Evolutionary conservation across 2,329 filamentous ascomycete species (phyloP).

Genomic region (Thelonectria rubi): DNA sequence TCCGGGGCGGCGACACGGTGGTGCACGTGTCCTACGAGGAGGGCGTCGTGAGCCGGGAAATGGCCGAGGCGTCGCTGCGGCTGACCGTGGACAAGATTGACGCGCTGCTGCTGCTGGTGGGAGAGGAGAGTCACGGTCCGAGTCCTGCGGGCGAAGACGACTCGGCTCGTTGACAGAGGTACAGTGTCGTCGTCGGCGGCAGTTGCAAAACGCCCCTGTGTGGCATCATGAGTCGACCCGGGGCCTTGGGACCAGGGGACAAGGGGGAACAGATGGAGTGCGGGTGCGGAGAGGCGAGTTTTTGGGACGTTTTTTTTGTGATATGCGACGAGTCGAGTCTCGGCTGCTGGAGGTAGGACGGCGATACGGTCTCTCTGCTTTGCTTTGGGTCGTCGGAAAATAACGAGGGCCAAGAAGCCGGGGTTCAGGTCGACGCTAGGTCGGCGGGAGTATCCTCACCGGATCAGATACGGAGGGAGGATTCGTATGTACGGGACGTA

Average conservation of each 20-base stretch:
- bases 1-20: slow-evolving; percentile 20
- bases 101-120: neutral
- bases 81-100: slow-evolving; percentile 25
- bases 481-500: too few relatives aligned
- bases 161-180: too few relatives aligned
- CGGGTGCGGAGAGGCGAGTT: neutral
- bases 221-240: too few relatives aligned
- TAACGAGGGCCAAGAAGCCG: too few relatives aligned
- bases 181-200: too few relatives aligned
- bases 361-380: neutral
- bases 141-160: too few relatives aligned
- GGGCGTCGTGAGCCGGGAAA: slow-evolving; percentile 15
- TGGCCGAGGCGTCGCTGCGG: slow-evolving; percentile 17
- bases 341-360: neutral
- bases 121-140: too few relatives aligned
- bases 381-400: neutral
- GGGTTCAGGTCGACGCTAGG: neutral
- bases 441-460: too few relatives aligned
- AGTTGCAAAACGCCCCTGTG: too few relatives aligned
- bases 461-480: neutral
- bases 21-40: slow-evolving; percentile 23
- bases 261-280: neutral
- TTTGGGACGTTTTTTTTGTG: neutral
- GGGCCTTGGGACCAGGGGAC: neutral
- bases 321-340: slow-evolving; percentile 12